Evolutionary conservation across 768 basidiomycete genomes (phyloP).

Genomic region (Tylopilus felleus): DNA sequence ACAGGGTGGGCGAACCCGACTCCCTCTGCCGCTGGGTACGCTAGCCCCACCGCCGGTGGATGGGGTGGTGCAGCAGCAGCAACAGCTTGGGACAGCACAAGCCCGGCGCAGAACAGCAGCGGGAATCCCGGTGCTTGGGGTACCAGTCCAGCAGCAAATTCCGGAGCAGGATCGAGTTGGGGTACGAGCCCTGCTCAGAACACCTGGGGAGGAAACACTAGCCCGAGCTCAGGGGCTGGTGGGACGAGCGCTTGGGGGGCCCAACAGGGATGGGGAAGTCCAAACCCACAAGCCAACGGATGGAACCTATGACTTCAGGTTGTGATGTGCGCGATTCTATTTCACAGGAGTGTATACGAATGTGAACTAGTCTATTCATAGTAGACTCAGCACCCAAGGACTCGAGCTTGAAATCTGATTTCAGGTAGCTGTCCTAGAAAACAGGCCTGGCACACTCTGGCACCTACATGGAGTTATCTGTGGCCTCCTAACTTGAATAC

Average conservation of each 20-base stretch:
- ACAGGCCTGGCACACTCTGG: no score
- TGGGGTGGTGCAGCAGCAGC: constrained; percentile 24
- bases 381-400: background rate
- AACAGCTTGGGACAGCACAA: constrained; percentile 22
- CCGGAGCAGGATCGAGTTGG: constrained; percentile 23
- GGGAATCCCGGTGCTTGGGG: constrained; percentile 20
- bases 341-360: no score
- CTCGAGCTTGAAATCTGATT: background rate
- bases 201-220: constrained; percentile 38
- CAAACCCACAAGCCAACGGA: constrained; percentile 48
- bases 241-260: constrained; percentile 25
- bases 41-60: constrained; percentile 30
- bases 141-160: constrained; percentile 26
- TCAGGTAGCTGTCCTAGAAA: background rate
- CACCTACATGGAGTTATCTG: background rate
- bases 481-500: background rate
- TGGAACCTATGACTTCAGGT: constrained; percentile 41
- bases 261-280: constrained; percentile 49
- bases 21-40: constrained; percentile 31
- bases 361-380: background rate
- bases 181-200: constrained; percentile 34
- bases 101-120: constrained; percentile 24
- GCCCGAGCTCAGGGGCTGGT: constrained; percentile 26
- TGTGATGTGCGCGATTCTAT: background rate
- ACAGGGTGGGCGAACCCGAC: constrained; percentile 28